phyloP scores from a whole-genome alignment of 2,329 filamentous ascomycete species.

The Thielaviopsis populi region DNA sequence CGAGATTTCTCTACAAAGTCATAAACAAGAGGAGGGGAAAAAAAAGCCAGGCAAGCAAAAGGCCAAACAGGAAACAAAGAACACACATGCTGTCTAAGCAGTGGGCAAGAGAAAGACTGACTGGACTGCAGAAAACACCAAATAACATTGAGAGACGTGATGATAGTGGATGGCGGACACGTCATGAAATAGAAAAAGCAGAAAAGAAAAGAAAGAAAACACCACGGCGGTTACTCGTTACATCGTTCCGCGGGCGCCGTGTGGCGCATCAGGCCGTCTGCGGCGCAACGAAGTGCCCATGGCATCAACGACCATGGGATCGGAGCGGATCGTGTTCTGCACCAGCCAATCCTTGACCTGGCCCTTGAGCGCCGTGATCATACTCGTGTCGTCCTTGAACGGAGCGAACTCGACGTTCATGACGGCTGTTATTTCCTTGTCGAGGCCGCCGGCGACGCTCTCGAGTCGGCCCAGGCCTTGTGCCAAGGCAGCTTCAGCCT shows the following conservation, averaged over 20 bases:
- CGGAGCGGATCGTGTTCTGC: slow-evolving; percentile 65
- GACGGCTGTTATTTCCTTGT: slow-evolving; percentile 54
- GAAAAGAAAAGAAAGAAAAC: neutral
- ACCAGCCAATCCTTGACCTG: slow-evolving; percentile 78
- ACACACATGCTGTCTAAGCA: neutral
- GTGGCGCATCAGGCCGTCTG: slow-evolving; percentile 45
- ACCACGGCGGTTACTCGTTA: neutral
- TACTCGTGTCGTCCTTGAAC: slow-evolving; percentile 55
- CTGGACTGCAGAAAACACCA: neutral
- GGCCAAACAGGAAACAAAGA: neutral
- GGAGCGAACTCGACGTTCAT: slow-evolving; percentile 69
- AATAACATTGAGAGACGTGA: slow-evolving; percentile 1
- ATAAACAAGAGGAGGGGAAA: neutral
- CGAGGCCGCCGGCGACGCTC: slow-evolving; percentile 40
- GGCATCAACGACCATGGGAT: slow-evolving; percentile 70
- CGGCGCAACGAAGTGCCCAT: slow-evolving; percentile 52
- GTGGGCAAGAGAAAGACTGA: neutral
- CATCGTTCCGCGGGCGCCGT: slow-evolving; percentile 37
- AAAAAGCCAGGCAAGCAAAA: neutral
- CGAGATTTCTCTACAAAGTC: neutral
- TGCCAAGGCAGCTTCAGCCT: slow-evolving; percentile 35
- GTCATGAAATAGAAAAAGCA: slow-evolving; percentile 2
- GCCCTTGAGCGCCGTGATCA: slow-evolving; percentile 37
- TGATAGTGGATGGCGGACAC: neutral
- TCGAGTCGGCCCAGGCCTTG: slow-evolving; percentile 56